These are phyloP conservation scores for Balansia obtecta DNA, from an alignment of 2,329 filamentous ascomycete genomes.

Conservation along the genomic window DNA sequence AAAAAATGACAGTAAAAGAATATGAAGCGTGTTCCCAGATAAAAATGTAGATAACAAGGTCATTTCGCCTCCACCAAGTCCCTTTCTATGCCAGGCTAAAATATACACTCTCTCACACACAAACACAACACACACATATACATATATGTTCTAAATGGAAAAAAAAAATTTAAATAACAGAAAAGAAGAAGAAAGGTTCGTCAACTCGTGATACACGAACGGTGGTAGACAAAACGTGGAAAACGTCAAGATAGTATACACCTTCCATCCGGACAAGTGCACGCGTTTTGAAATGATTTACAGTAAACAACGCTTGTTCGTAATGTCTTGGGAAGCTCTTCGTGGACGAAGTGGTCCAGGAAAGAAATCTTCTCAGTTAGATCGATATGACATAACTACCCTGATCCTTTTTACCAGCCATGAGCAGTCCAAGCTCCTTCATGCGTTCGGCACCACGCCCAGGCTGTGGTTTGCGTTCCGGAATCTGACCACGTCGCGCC, in stretches of 20 bases:
- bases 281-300: not conserved
- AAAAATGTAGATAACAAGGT: not conserved
- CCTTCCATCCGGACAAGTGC: not conserved
- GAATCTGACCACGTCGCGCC: conserved; percentile 54
- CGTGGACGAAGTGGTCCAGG: not conserved
- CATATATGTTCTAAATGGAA: no score
- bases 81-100: no score
- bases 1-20: not conserved
- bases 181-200: not conserved
- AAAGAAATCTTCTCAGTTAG: conserved; percentile 25
- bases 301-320: not conserved
- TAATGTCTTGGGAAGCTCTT: no score
- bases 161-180: not conserved
- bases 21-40: conserved; percentile 3
- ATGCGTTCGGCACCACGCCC: conserved; percentile 89
- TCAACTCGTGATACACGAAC: conserved; percentile 5
- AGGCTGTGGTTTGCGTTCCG: conserved; percentile 55
- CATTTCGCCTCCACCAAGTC: not conserved
- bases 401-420: conserved; percentile 66
- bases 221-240: not conserved
- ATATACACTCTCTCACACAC: not conserved
- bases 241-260: not conserved
- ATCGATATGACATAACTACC: conserved; percentile 69
- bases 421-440: conserved; percentile 67
- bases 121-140: no score